Percentiles rank a stretch among this genome's conserved stretches.
Evolutionary conservation across 1,284 basidiomycete species (phyloP).

Genomic region (Rhodotorula sp.): DNA sequence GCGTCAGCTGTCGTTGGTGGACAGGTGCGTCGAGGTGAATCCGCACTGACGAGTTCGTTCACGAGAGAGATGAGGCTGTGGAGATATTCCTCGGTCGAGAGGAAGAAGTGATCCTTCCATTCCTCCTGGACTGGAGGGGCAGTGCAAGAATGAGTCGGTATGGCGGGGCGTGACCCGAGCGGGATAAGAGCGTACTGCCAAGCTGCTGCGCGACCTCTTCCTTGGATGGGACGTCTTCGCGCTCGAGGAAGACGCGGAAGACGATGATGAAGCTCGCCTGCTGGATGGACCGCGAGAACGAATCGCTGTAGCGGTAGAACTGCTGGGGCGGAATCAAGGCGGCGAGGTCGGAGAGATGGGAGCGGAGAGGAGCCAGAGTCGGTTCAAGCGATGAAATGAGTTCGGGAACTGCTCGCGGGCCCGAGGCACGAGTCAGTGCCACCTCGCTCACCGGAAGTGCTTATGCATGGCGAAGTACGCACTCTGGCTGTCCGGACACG

Average conservation of each 20-base stretch:
- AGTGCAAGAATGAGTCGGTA: neutral
- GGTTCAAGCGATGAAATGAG: constrained; percentile 34
- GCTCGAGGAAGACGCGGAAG: constrained; percentile 64
- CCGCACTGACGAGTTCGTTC: constrained; percentile 68
- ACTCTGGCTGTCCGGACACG: constrained; percentile 15
- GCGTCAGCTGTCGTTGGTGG: too few relatives aligned
- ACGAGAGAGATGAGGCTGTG: constrained; percentile 74
- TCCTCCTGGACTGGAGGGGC: constrained; percentile 61
- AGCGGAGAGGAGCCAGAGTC: constrained; percentile 25
- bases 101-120: constrained; percentile 64
- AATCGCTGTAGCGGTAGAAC: constrained; percentile 66
- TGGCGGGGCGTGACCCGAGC: too few relatives aligned
- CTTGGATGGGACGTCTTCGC: constrained; percentile 62
- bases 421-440: neutral
- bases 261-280: constrained; percentile 64
- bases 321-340: constrained; percentile 63
- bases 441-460: neutral
- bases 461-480: neutral
- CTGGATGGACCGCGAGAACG: constrained; percentile 44
- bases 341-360: constrained; percentile 21
- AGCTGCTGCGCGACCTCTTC: constrained; percentile 58
- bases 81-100: constrained; percentile 78
- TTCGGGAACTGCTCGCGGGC: constrained; percentile 15
- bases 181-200: constrained; percentile 59
- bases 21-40: neutral